Percentiles rank a stretch among this genome's conserved stretches.
These are phyloP conservation scores for Malassezia slooffiae DNA, from an alignment of 1,284 basidiomycete species.

Conservation along the genomic window DNA sequence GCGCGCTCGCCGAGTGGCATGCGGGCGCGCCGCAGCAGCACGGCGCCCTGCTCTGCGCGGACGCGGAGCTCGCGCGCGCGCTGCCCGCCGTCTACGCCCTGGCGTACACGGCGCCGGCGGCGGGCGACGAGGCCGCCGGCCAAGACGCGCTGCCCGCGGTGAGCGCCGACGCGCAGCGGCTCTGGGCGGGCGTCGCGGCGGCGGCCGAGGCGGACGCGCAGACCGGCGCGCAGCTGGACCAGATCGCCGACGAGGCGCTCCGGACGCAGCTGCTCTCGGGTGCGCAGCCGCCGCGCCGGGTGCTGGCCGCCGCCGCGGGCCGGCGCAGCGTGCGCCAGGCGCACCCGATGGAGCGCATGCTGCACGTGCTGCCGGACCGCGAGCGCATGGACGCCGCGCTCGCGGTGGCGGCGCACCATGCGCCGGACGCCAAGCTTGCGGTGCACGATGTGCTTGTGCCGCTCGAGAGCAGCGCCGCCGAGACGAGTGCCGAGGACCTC, in stretches of 20 bases:
- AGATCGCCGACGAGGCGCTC: conserved; percentile 4
- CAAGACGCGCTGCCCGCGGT: too few species aligned
- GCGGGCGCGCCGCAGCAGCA: too few species aligned
- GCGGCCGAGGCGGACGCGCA: too few species aligned
- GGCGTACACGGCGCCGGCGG: too few species aligned
- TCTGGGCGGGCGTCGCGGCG: too few species aligned
- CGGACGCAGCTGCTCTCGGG: not conserved
- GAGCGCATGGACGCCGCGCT: conserved; percentile 3
- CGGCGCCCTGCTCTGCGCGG: too few species aligned
- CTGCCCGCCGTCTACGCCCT: too few species aligned
- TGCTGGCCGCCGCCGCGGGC: not conserved
- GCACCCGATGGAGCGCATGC: not conserved
- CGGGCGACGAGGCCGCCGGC: too few species aligned
- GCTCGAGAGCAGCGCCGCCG: conserved; percentile 21
- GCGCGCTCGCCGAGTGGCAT: too few species aligned
- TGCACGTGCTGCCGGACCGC: conserved; percentile 1
- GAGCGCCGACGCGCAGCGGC: too few species aligned
- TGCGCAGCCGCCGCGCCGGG: not conserved
- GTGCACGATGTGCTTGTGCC: conserved; percentile 48
- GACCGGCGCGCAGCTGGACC: too few species aligned
- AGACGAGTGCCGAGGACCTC: conserved; percentile 50
- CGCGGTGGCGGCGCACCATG: not conserved
- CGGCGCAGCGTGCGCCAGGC: not conserved
- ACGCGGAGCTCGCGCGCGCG: too few species aligned
- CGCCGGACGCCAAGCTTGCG: conserved; percentile 18